These are phyloP conservation scores for Cucumis hystrix DNA, from an alignment of 306 rosid species.

Conservation along the genomic window DNA sequence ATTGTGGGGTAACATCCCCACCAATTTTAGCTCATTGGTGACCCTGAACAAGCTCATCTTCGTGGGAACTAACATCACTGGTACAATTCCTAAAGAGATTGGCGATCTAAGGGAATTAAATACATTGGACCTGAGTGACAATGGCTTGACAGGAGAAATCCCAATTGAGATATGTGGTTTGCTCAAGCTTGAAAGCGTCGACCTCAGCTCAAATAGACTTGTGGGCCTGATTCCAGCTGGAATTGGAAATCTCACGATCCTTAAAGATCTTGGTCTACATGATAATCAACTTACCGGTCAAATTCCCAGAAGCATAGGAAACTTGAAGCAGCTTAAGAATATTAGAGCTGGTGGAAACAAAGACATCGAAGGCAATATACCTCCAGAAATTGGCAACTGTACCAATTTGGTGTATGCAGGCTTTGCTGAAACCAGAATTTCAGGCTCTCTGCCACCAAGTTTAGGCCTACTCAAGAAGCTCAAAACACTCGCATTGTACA, in stretches of 20 bases:
- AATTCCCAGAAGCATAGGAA: slow-evolving; percentile 55
- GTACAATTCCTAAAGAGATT: slow-evolving; percentile 56
- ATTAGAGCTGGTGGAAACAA: slow-evolving; percentile 89
- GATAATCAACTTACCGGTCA: slow-evolving; percentile 64
- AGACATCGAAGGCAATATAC: slow-evolving; percentile 54
- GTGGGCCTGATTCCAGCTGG: slow-evolving; percentile 51
- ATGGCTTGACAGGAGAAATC: slow-evolving; percentile 59
- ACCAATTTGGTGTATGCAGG: slow-evolving; percentile 53
- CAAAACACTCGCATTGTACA: slow-evolving; percentile 65
- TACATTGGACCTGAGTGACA: slow-evolving; percentile 57
- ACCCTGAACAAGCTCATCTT: slow-evolving; percentile 40
- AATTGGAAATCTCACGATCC: slow-evolving; percentile 51
- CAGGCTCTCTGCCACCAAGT: slow-evolving; percentile 62
- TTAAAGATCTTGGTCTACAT: slow-evolving; percentile 32
- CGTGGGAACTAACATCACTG: slow-evolving; percentile 63
- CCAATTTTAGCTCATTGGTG: slow-evolving; percentile 42
- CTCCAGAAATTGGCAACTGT: slow-evolving; percentile 66
- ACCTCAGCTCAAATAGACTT: slow-evolving; percentile 47
- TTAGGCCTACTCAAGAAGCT: slow-evolving; percentile 60
- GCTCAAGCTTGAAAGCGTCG: slow-evolving; percentile 38
- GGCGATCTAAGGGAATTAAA: slow-evolving; percentile 22
- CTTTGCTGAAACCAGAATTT: slow-evolving; percentile 71
- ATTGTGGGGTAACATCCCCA: slow-evolving; percentile 45
- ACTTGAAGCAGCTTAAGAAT: slow-evolving; percentile 35
- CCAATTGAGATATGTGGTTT: slow-evolving; percentile 41